A percentile compares a stretch with the other conserved stretches of the same genome.
phyloP scores from a whole-genome alignment of 768 basidiomycete genomes.

The Gloeophyllum trabeum region DNA sequence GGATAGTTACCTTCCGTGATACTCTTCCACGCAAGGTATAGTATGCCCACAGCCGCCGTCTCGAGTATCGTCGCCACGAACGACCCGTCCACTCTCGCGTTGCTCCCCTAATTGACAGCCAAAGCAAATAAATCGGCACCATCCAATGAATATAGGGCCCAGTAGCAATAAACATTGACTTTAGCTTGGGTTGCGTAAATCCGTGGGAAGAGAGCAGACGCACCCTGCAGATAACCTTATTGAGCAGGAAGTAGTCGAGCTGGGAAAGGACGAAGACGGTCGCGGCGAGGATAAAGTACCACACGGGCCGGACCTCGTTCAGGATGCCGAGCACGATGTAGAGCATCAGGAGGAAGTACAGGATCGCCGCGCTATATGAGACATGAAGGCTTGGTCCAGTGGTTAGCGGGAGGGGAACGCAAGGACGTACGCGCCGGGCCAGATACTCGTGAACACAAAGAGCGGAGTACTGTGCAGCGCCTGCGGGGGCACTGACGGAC shows the following conservation, averaged over 20 bases:
- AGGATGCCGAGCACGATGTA: conserved; percentile 72
- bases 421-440: conserved; percentile 60
- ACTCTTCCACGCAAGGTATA: conserved; percentile 78
- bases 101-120: no score
- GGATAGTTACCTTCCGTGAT: conserved; percentile 91
- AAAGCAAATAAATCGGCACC: no score
- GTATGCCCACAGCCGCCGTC: conserved; percentile 52
- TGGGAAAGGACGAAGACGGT: conserved; percentile 72
- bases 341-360: conserved; percentile 68
- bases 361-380: conserved; percentile 40
- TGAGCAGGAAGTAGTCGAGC: conserved; percentile 75
- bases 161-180: no score
- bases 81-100: conserved; percentile 68
- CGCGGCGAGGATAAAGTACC: conserved; percentile 67
- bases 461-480: conserved; percentile 58
- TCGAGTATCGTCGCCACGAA: conserved; percentile 83
- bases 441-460: conserved; percentile 72
- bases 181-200: conserved; percentile 1
- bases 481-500: conserved; percentile 44
- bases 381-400: neutral
- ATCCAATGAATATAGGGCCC: no score
- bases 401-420: neutral
- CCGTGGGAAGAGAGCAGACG: conserved; percentile 17
- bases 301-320: conserved; percentile 69
- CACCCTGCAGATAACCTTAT: conserved; percentile 62